phyloP scores from a whole-genome alignment of 2,329 filamentous ascomycete genomes.

The Ilyonectria mors-panacis region DNA sequence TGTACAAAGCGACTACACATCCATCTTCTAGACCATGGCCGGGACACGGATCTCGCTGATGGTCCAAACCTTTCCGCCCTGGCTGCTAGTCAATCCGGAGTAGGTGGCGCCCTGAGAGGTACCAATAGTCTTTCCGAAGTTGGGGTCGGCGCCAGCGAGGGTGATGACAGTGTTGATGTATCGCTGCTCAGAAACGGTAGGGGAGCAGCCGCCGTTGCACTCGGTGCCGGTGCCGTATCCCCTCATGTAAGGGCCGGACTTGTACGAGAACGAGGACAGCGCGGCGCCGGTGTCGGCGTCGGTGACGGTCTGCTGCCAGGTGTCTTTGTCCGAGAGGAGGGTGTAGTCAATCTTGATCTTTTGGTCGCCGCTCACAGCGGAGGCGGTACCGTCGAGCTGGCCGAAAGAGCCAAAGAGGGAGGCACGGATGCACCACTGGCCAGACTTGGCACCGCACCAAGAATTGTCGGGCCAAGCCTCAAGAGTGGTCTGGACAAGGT shows the following conservation, averaged over 20 bases:
- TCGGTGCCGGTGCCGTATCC: constrained; percentile 42
- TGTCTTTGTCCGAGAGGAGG: constrained; percentile 39
- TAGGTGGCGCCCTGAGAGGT: constrained; percentile 37
- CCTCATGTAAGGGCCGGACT: constrained; percentile 39
- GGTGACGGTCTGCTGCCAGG: constrained; percentile 38
- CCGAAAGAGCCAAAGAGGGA: constrained; percentile 41
- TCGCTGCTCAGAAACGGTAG: constrained; percentile 34
- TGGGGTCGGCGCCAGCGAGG: constrained; percentile 31
- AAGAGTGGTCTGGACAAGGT: constrained; percentile 40
- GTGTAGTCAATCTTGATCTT: constrained; percentile 42
- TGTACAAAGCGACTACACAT: not conserved
- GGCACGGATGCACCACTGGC: constrained; percentile 40
- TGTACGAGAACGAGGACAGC: constrained; percentile 36
- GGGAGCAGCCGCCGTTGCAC: constrained; percentile 37
- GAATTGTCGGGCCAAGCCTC: constrained; percentile 42
- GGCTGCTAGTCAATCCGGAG: constrained; percentile 26
- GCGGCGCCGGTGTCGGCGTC: constrained; percentile 35
- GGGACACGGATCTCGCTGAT: constrained; percentile 38
- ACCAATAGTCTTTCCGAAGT: constrained; percentile 38
- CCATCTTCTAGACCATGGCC: constrained; percentile 22
- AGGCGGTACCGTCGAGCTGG: constrained; percentile 33
- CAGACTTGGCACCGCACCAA: constrained; percentile 37
- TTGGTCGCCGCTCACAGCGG: constrained; percentile 35
- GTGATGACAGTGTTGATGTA: constrained; percentile 40
- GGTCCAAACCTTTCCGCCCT: constrained; percentile 37